Evolutionary conservation across 352 stramenopile genomes (phyloP).

Genomic region (Phytophthora foliorum): DNA sequence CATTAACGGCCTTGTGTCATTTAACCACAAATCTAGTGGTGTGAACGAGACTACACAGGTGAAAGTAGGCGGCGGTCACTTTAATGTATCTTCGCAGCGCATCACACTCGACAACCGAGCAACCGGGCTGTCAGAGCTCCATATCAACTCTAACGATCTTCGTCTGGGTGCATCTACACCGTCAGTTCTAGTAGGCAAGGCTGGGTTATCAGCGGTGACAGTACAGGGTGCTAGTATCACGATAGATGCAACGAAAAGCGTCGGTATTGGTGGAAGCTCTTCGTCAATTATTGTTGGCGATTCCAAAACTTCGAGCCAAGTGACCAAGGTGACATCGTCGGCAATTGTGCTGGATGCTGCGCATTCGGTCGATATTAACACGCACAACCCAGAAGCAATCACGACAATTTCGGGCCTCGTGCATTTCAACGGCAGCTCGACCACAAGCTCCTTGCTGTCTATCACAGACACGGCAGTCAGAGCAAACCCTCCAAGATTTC

Average conservation of each 20-base stretch:
- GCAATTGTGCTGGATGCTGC: conserved; percentile 42
- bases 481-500: conserved; percentile 35
- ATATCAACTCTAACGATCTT: conserved; percentile 55
- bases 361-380: conserved; percentile 38
- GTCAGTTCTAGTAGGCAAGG: conserved; percentile 43
- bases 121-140: conserved; percentile 44
- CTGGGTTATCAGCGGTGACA: conserved; percentile 28
- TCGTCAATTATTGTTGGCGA: conserved; percentile 41
- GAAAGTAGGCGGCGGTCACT: conserved; percentile 47
- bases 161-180: conserved; percentile 41
- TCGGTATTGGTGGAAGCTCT: conserved; percentile 38
- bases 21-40: conserved; percentile 56
- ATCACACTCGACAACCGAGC: conserved; percentile 62
- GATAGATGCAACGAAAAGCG: conserved; percentile 38
- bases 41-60: conserved; percentile 56
- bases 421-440: conserved; percentile 41
- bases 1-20: conserved; percentile 59
- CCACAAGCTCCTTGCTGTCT: conserved; percentile 22
- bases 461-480: conserved; percentile 36
- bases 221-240: conserved; percentile 31
- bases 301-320: conserved; percentile 29
- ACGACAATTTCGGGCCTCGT: conserved; percentile 46
- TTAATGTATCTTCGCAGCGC: conserved; percentile 53
- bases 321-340: conserved; percentile 44
- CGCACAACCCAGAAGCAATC: conserved; percentile 22